Conservation (phyloP, 23 red algal genomes). For the Pyropia yezoensis region DNA sequence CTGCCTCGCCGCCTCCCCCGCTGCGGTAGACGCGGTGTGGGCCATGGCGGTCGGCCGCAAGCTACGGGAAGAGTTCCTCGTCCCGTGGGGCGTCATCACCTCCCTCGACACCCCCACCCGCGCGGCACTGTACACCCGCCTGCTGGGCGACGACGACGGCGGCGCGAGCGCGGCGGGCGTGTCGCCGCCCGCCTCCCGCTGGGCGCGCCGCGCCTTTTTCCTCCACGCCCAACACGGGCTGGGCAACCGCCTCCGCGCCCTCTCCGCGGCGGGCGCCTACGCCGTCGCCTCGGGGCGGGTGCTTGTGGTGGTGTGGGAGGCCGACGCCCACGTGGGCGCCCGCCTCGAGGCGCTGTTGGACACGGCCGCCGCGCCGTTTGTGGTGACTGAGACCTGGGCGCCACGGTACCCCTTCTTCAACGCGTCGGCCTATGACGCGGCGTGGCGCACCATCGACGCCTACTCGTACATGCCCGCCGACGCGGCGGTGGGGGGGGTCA, state of each 20-base stretch:
- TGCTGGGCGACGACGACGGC: neutral
- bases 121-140: neutral
- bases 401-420: constrained; percentile 2
- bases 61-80: constrained; percentile 3
- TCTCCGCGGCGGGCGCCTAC: constrained; percentile 37
- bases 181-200: neutral
- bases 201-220: constrained; percentile 25
- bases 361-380: neutral
- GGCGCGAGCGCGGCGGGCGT: neutral
- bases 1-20: neutral
- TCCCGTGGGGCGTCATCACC: constrained; percentile 3
- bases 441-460: neutral
- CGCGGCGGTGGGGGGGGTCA: neutral
- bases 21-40: neutral
- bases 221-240: constrained; percentile 51
- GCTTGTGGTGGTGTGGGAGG: constrained; percentile 58
- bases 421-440: neutral
- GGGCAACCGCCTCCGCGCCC: constrained; percentile 56
- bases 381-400: constrained; percentile 21
- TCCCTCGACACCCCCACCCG: neutral
- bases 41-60: constrained; percentile 1
- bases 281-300: constrained; percentile 26
- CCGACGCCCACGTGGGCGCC: constrained; percentile 39
- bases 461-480: neutral
- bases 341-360: constrained; percentile 23